Conservation (phyloP, 164 flowering plant genomes). For the Macadamia tetraphylla region DNA sequence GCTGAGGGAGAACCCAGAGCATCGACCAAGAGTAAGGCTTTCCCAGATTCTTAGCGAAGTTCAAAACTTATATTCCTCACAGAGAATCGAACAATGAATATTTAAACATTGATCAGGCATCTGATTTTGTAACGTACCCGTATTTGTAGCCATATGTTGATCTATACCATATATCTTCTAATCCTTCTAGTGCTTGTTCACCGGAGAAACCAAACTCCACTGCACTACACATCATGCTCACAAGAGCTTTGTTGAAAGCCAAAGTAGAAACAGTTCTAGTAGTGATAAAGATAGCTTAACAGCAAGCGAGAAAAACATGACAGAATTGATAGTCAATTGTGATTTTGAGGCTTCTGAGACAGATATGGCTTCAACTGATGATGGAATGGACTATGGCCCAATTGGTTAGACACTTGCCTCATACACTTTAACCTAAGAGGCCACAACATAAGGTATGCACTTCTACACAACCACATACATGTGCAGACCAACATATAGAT, state of each 20-base stretch:
- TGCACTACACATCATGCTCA: conserved; percentile 27
- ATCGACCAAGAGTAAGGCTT: conserved; percentile 76
- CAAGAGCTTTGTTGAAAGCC: conserved; percentile 35
- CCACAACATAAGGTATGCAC: too few species aligned
- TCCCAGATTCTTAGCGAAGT: not conserved
- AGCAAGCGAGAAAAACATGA: conserved; percentile 49
- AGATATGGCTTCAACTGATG: conserved; percentile 39
- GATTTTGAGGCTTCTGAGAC: conserved; percentile 47
- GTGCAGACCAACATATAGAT: too few species aligned
- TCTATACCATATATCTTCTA: conserved; percentile 48
- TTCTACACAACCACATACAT: too few species aligned
- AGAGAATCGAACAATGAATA: conserved; percentile 15
- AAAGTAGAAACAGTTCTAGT: conserved; percentile 23
- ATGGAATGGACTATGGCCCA: conserved; percentile 34
- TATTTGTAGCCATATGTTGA: conserved; percentile 84
- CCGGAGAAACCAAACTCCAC: conserved; percentile 47
- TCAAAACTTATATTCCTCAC: not conserved
- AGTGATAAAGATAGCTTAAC: conserved; percentile 74
- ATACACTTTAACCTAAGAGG: too few species aligned
- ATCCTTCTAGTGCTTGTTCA: conserved; percentile 27
- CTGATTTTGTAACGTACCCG: conserved; percentile 83
- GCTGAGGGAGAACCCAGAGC: conserved; percentile 96
- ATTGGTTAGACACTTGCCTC: too few species aligned
- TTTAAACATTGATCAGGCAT: conserved; percentile 54
- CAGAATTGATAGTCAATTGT: conserved; percentile 22